A percentile compares a stretch with the other conserved stretches of the same genome.
Evolutionary conservation across 1,284 basidiomycete species (phyloP).

Genomic region (Boletus albobrunnescens): DNA sequence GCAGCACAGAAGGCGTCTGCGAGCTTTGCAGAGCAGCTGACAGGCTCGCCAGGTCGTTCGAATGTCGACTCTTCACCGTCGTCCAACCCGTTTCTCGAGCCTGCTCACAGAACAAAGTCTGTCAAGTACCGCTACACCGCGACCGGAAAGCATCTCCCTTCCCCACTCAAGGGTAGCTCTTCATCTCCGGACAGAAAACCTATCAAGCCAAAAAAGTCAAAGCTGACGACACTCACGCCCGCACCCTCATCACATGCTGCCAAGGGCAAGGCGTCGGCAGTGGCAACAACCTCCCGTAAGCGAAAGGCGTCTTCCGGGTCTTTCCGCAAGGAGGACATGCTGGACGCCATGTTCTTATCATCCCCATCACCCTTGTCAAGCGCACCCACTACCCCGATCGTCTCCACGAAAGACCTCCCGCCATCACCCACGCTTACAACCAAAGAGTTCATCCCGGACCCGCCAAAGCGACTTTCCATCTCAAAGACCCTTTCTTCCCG

Average conservation of each 20-base stretch:
- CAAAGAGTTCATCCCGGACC: not conserved
- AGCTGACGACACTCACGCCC: conserved; percentile 8
- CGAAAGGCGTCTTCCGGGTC: conserved; percentile 22
- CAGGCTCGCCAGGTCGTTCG: conserved; percentile 23
- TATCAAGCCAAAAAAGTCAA: conserved; percentile 9
- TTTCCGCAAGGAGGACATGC: conserved; percentile 9
- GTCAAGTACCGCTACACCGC: conserved; percentile 34
- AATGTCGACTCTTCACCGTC: conserved; percentile 16
- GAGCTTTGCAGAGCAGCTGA: conserved; percentile 27
- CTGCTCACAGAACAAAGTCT: conserved; percentile 20
- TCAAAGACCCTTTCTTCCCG: conserved; percentile 16
- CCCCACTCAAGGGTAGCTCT: conserved; percentile 30
- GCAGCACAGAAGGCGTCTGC: conserved; percentile 26
- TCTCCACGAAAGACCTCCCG: conserved; percentile 9
- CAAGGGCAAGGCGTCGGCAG: conserved; percentile 9
- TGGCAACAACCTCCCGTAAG: conserved; percentile 23
- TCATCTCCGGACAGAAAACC: conserved; percentile 30
- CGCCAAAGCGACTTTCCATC: conserved; percentile 3
- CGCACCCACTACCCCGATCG: conserved; percentile 17
- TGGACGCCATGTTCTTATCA: conserved; percentile 7
- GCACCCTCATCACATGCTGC: conserved; percentile 13
- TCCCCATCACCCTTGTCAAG: conserved; percentile 31
- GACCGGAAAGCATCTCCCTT: conserved; percentile 33
- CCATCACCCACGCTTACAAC: conserved; percentile 2
- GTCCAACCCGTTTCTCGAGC: conserved; percentile 26